Evolutionary conservation across 257 asterid species (phyloP).

Genomic region (Salvia splendens): DNA sequence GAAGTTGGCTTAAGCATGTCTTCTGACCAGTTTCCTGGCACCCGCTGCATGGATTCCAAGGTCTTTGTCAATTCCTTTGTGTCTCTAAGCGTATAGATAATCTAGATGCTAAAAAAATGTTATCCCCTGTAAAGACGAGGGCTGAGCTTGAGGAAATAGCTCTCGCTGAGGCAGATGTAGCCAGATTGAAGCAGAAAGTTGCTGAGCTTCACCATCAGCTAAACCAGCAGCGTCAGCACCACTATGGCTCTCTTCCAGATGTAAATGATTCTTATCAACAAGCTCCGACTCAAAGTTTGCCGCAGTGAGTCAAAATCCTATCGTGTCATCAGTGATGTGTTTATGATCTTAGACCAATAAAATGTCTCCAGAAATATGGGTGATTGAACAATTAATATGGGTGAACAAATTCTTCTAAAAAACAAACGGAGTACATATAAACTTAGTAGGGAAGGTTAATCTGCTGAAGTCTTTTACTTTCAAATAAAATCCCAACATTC

Average conservation of each 20-base stretch:
- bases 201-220: constrained; percentile 96
- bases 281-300: constrained; percentile 54
- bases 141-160: constrained; percentile 99
- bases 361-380: constrained; percentile 2
- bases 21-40: constrained; percentile 73
- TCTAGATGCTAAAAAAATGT: constrained; percentile 29
- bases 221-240: constrained; percentile 95
- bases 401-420: background rate
- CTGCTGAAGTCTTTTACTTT: constrained; percentile 1
- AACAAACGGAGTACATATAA: background rate
- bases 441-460: constrained; percentile 3
- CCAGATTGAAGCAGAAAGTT: constrained; percentile 92
- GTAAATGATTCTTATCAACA: constrained; percentile 63
- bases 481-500: constrained; percentile 6
- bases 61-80: constrained; percentile 40
- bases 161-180: constrained; percentile 98
- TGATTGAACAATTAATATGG: background rate
- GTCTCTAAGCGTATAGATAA: constrained; percentile 21
- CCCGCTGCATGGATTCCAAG: constrained; percentile 92
- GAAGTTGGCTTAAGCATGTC: constrained; percentile 98
- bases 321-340: constrained; percentile 19
- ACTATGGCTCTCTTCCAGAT: constrained; percentile 75
- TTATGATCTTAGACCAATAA: constrained; percentile 10
- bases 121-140: constrained; percentile 64
- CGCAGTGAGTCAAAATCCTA: constrained; percentile 53